phyloP scores from a whole-genome alignment of 768 basidiomycete genomes.

The Suillus subalutaceus region DNA sequence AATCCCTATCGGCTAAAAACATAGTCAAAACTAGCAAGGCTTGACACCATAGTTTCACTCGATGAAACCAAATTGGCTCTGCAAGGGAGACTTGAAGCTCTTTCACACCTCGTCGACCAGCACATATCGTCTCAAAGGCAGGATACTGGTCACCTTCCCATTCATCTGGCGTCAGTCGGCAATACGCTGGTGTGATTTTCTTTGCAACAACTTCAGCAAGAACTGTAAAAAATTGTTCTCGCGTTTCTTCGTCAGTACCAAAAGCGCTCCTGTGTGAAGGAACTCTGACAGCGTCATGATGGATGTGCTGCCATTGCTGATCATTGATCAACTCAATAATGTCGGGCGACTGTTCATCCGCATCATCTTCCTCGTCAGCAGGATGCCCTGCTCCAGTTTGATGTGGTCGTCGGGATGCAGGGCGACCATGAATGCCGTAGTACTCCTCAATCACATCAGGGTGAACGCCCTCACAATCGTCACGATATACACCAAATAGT shows the following conservation, averaged over 20 bases:
- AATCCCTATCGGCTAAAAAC: neutral
- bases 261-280: conserved; percentile 15
- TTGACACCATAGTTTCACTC: neutral
- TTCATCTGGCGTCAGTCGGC: conserved; percentile 17
- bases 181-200: conserved; percentile 13
- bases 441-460: conserved; percentile 19
- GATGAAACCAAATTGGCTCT: neutral
- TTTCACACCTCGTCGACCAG: neutral
- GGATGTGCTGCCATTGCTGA: conserved; percentile 8
- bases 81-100: neutral
- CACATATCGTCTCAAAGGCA: neutral
- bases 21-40: too few relatives aligned
- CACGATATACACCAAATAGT: conserved; percentile 12
- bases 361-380: conserved; percentile 4
- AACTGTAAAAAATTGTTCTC: conserved; percentile 8
- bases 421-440: conserved; percentile 15
- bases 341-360: neutral
- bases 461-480: conserved; percentile 20
- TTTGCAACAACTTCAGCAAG: neutral
- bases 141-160: conserved; percentile 19
- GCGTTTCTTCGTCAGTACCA: conserved; percentile 1
- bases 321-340: neutral
- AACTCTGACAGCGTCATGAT: conserved; percentile 6
- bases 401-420: neutral
- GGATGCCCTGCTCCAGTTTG: conserved; percentile 15